Evolutionary conservation across 140 eudicot genomes (phyloP).

Genomic region (Flaveria floridana): DNA sequence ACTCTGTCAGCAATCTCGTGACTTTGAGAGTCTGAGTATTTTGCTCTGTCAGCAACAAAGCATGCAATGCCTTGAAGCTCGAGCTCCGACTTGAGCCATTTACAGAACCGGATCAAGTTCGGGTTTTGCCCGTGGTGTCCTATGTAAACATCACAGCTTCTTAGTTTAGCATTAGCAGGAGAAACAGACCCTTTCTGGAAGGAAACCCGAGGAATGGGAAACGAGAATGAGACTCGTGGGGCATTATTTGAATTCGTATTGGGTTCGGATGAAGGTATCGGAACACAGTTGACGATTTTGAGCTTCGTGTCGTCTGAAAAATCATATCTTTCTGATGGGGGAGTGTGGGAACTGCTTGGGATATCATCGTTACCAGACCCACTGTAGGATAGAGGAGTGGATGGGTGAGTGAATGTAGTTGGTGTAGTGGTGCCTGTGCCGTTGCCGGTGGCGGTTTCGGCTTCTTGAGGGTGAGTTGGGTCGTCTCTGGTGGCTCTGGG

Average conservation of each 20-base stretch:
- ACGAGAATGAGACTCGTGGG: conserved; percentile 72
- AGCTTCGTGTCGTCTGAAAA: conserved; percentile 60
- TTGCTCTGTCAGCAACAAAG: conserved; percentile 76
- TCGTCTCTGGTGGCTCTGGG: conserved; percentile 62
- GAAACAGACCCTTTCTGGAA: conserved; percentile 68
- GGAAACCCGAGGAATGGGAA: conserved; percentile 82
- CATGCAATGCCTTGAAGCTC: conserved; percentile 93
- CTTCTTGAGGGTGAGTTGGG: conserved; percentile 41
- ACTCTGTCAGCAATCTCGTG: conserved; percentile 89
- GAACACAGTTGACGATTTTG: conserved; percentile 68
- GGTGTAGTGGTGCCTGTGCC: conserved; percentile 38
- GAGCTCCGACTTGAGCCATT: conserved; percentile 92
- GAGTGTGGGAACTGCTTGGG: conserved; percentile 88
- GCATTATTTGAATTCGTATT: conserved; percentile 31
- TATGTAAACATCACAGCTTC: conserved; percentile 91
- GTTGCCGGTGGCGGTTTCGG: conserved; percentile 23
- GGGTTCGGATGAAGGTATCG: conserved; percentile 37
- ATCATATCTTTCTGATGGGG: conserved; percentile 69
- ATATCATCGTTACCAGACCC: conserved; percentile 75
- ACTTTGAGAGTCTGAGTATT: conserved; percentile 74
- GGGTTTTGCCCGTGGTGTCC: conserved; percentile 85
- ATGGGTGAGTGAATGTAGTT: conserved; percentile 54
- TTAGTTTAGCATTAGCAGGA: conserved; percentile 70
- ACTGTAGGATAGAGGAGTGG: conserved; percentile 61
- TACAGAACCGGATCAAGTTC: conserved; percentile 64